Evolutionary conservation across 2,329 filamentous ascomycete species (phyloP), one percentile per base, ranked within the genome.

Genomic region (Chaetomiaceae sp.): DNA sequence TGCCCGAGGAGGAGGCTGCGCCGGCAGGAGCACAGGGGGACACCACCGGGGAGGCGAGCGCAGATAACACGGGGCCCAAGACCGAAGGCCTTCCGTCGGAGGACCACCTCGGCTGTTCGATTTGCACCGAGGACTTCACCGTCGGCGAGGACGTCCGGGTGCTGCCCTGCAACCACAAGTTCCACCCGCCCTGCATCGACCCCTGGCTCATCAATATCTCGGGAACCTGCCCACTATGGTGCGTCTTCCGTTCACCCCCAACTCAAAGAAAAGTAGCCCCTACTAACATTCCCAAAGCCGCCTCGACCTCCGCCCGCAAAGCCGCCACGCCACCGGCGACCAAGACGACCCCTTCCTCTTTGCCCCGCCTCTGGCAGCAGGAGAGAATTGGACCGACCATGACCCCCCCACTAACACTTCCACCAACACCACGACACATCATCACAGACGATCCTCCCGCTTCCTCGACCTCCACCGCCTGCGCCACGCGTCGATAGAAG

Each of bases 201-300:
- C 84, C 84, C 4, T 88, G 84, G 84, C 71, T 88, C 39, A 72
- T 87, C 56, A 85, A 87, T 53, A 79, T 88, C 11, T 85, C 83
- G 11, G 84, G 84, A 55, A 87, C 84, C 27, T 87, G 84, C 66
- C 84, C 84, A 17, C 66, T 87, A 54, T 87, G 84, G 84, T 87
- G 73, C 74, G 81, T 37, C 12, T n/a, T 40, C n/a, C 12, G 36
- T 25, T 37, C n/a, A 7, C 25, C 19, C 2, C n/a, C 43, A 19
- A 8, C 33, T 12, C 20, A 7, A 7, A 3, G 27, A 12, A 4
- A 37, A n/a, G n/a, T n/a, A n/a, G n/a, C n/a, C 4, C 20, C 38
- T 31, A 39, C 58, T 64, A 45, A 59, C 27, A n/a, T 14, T 9
- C 57, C 46, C 15, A 39, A 19, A 83, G 80, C 58, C 80, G 80